These are phyloP conservation scores for Arthrobotrys musiformis DNA, from an alignment of 2,329 filamentous ascomycete genomes.

Conservation along the genomic window DNA sequence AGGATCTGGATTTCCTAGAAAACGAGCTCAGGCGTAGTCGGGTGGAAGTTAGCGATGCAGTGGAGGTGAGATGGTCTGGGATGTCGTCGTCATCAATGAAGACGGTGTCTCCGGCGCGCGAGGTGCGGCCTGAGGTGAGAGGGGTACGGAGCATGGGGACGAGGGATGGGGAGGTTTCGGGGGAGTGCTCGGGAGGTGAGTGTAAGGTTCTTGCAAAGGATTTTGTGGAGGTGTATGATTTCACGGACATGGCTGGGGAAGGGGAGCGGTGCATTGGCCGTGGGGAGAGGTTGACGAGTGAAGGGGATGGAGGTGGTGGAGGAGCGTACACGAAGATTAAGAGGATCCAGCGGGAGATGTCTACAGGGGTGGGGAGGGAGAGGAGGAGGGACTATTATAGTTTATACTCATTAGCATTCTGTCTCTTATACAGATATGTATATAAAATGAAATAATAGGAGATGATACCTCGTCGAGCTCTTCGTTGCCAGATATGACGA, in stretches of 20 bases:
- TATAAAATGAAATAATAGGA: not conserved
- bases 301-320: conserved; percentile 55
- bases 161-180: conserved; percentile 49
- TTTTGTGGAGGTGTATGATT: conserved; percentile 51
- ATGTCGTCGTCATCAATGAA: conserved; percentile 31
- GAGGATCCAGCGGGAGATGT: conserved; percentile 54
- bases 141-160: conserved; percentile 41
- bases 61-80: conserved; percentile 34
- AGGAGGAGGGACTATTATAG: conserved; percentile 52
- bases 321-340: conserved; percentile 56
- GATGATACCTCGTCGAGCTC: conserved; percentile 49
- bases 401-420: conserved; percentile 23
- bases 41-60: conserved; percentile 54
- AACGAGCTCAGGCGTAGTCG: conserved; percentile 43
- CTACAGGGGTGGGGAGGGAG: conserved; percentile 54
- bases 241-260: conserved; percentile 45
- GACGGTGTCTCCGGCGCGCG: conserved; percentile 30
- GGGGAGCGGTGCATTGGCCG: conserved; percentile 50
- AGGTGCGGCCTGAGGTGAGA: conserved; percentile 48
- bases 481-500: conserved; percentile 48
- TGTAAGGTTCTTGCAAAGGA: conserved; percentile 52
- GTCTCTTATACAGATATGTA: not conserved
- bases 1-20: conserved; percentile 51
- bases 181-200: conserved; percentile 51
- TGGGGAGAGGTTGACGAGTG: conserved; percentile 53